phyloP scores from a whole-genome alignment of 2,329 filamentous ascomycete genomes.

The Pseudonectria foliicola region DNA sequence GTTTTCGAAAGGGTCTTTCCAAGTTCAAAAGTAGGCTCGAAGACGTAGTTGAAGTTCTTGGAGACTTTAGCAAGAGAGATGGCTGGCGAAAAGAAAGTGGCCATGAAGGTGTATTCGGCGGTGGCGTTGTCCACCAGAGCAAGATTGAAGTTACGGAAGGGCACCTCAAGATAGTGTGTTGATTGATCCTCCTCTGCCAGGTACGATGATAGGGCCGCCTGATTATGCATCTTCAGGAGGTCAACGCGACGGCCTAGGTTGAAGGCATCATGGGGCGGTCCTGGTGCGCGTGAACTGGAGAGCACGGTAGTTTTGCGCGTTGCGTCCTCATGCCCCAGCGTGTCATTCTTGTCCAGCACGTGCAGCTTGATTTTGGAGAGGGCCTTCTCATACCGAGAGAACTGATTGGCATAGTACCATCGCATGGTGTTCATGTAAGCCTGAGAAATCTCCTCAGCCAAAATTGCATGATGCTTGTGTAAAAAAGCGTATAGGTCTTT shows the following conservation, averaged over 20 bases:
- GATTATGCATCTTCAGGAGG: slow-evolving; percentile 64
- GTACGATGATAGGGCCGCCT: slow-evolving; percentile 76
- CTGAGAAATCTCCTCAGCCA: slow-evolving; percentile 83
- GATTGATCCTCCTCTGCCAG: slow-evolving; percentile 84
- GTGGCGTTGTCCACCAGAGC: slow-evolving; percentile 90
- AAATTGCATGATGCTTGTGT: slow-evolving; percentile 68
- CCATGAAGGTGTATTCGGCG: slow-evolving; percentile 90
- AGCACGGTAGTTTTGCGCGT: slow-evolving; percentile 56
- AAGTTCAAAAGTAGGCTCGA: slow-evolving; percentile 81
- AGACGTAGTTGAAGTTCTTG: slow-evolving; percentile 78
- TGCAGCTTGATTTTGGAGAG: slow-evolving; percentile 82
- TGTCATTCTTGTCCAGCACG: slow-evolving; percentile 72
- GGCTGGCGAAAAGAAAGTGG: slow-evolving; percentile 77
- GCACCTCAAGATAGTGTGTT: slow-evolving; percentile 79
- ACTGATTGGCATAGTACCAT: slow-evolving; percentile 95
- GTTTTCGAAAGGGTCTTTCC: slow-evolving; percentile 70
- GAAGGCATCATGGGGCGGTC: slow-evolving; percentile 75
- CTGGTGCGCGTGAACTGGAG: slow-evolving; percentile 37
- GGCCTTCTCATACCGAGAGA: slow-evolving; percentile 77
- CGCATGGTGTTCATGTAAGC: slow-evolving; percentile 98
- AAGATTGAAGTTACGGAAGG: slow-evolving; percentile 91
- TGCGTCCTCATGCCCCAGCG: slow-evolving; percentile 71
- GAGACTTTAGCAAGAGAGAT: slow-evolving; percentile 71
- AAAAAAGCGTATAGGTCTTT: slow-evolving; percentile 86
- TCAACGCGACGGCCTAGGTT: slow-evolving; percentile 82